Conservation (phyloP, 441 rosid genomes). For the Mallotus repandus region DNA sequence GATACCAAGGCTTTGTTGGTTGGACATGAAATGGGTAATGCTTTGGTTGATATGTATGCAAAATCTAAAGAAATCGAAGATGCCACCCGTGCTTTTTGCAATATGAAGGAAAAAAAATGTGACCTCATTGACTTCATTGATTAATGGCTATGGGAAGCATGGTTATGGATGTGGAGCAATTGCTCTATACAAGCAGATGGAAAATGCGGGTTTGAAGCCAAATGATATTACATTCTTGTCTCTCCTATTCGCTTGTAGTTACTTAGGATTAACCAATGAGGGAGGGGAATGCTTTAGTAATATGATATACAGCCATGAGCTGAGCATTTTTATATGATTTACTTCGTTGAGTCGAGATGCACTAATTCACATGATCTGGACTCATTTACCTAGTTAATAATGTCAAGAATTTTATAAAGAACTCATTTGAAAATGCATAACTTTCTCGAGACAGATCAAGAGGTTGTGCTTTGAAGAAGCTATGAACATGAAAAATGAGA, state of each 20-base stretch:
- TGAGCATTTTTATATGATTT: conserved; percentile 67
- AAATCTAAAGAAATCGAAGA: conserved; percentile 72
- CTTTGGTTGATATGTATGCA: conserved; percentile 76
- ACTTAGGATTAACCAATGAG: conserved; percentile 52
- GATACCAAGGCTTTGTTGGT: too few relatives aligned
- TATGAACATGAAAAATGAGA: too few relatives aligned
- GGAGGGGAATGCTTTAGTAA: conserved; percentile 57
- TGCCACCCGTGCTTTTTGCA: conserved; percentile 55
- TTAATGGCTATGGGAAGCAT: conserved; percentile 70
- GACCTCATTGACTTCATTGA: conserved; percentile 75
- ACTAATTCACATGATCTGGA: too few relatives aligned
- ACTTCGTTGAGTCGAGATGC: too few relatives aligned
- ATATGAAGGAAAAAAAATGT: conserved; percentile 69
- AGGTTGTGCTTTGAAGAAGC: too few relatives aligned
- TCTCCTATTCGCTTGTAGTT: conserved; percentile 75
- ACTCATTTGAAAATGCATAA: too few relatives aligned
- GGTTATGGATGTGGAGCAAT: conserved; percentile 62
- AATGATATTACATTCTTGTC: conserved; percentile 71
- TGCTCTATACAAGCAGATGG: conserved; percentile 62
- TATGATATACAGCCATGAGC: conserved; percentile 45
- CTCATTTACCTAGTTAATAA: too few relatives aligned
- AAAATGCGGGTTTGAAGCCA: conserved; percentile 56
- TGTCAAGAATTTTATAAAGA: too few relatives aligned
- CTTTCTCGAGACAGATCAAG: too few relatives aligned
- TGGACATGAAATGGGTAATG: conserved; percentile 62